Evolutionary conservation across 192 early-diverging fungal species (phyloP).

Genomic region (Backusella macrospora): DNA sequence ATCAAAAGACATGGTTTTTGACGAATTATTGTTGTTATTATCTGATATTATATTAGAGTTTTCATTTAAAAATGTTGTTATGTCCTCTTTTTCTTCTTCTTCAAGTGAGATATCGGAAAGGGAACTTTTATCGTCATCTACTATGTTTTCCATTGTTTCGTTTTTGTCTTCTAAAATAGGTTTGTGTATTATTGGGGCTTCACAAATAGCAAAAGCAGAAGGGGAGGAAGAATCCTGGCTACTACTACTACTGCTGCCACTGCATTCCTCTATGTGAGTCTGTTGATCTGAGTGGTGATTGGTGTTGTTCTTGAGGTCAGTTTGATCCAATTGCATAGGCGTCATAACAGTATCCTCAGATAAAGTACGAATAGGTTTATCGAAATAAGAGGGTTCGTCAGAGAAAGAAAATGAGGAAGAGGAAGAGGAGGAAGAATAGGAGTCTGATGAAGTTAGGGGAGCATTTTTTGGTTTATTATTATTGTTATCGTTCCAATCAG

Average conservation of each 20-base stretch:
- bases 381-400: slow-evolving; percentile 18
- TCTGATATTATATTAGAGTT: background rate
- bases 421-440: slow-evolving; percentile 15
- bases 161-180: background rate
- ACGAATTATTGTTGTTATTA: background rate
- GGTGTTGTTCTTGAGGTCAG: background rate
- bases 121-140: background rate
- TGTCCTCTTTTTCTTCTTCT: background rate
- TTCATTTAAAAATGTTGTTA: background rate
- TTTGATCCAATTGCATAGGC: slow-evolving; percentile 8
- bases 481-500: slow-evolving; percentile 9
- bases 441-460: slow-evolving; percentile 17
- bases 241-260: background rate
- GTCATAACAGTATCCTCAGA: slow-evolving; percentile 13
- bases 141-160: background rate
- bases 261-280: background rate
- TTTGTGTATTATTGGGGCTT: background rate
- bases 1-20: background rate
- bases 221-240: no score
- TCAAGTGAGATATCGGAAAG: background rate
- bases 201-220: background rate
- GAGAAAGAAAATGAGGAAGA: background rate
- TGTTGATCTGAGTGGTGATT: background rate
- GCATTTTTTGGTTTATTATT: slow-evolving; percentile 11
- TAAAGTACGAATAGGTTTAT: slow-evolving; percentile 14